A percentile compares a stretch with the other conserved stretches of the same genome.
phyloP scores from a whole-genome alignment of 2,329 filamentous ascomycete genomes.

The Monosporascus sp. region DNA sequence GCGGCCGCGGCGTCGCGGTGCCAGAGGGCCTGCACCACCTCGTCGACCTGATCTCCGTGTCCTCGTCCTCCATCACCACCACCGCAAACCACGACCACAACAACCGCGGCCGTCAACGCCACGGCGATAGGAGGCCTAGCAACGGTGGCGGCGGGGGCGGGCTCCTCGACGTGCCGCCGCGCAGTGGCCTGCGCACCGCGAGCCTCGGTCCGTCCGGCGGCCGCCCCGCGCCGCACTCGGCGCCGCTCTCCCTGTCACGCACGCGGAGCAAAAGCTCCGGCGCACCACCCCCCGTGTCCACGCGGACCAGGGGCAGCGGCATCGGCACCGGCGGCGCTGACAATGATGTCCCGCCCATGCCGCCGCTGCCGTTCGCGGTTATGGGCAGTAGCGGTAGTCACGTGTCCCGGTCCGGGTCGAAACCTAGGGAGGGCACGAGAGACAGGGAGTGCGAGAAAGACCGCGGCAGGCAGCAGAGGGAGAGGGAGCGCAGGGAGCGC shows the following conservation, averaged over 20 bases:
- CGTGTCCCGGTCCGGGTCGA: too few relatives aligned
- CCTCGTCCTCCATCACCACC: not conserved
- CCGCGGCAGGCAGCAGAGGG: constrained; percentile 1
- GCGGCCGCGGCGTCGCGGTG: constrained; percentile 26
- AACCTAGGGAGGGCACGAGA: not conserved
- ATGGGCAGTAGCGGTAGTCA: not conserved
- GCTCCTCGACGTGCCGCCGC: constrained; percentile 4
- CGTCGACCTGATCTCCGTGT: constrained; percentile 23
- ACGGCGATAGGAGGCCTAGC: not conserved
- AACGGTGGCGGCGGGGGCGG: not conserved
- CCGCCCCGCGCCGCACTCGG: not conserved
- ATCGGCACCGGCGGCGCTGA: not conserved
- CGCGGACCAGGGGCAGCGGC: not conserved
- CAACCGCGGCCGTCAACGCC: not conserved
- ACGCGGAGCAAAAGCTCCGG: constrained; percentile 24
- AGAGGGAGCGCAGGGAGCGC: constrained; percentile 15
- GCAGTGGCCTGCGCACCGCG: constrained; percentile 17
- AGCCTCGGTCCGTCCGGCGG: constrained; percentile 10
- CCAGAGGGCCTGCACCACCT: constrained; percentile 26
- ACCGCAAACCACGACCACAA: not conserved
- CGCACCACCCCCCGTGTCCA: constrained; percentile 10
- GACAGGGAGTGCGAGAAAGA: constrained; percentile 11
- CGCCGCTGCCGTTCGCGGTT: constrained; percentile 11
- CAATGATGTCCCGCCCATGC: constrained; percentile 20
- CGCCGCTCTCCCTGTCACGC: constrained; percentile 10